Base-by-base conservation (phyloP, 2,329 filamentous ascomycete species). In the Talaromyces sp. region DNA sequence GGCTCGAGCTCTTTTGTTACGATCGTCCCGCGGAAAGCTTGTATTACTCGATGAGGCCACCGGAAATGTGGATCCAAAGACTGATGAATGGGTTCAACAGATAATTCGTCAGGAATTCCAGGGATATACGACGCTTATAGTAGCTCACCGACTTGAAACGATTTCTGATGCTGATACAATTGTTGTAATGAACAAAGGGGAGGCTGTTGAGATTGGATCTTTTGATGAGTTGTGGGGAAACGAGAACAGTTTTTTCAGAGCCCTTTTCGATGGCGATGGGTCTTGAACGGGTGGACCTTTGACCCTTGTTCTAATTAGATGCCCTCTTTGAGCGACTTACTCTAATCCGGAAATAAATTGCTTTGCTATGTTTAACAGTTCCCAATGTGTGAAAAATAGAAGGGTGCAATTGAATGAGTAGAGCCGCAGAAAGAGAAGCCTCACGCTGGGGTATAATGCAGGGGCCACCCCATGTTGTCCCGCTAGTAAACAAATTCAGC, bases 151-250 rank as follows among this genome's bases (percentile, higher is more conserved):
- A 11, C 42, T 22, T 14, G 29, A 45, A 16, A 33, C 42, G 2
- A 44, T 33, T 45, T 16, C 29, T 19, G 27, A 45, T 32, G 19
- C 27, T 2, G 42, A 45, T 33, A 14, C 42, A 2, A 33, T 45
- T 33, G 13, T 45, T 8, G 16, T 45, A 17, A 45, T 45, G 42
- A 13, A 45, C 3, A 7, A 24, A 33, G 29, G 27, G 19, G 27
- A 47, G 1, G 17, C 39, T 37, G 53, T 47, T 43, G 52, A 52
- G 52, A 54, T 40, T 49, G 50, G 42, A 32, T 30, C 41, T 17
- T 32, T 32, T 30, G 24, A 44, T 44, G 9, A 30, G 4, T 32
- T 44, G 27, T 32, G 41, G 29, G 6, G 19, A 9, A 14, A 32
- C 4, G 24, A 32, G 9, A 19, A 4, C 39, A 41, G 41, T 30